Evolutionary conservation across 352 stramenopile species (phyloP).

Genomic region (Globisporangium yorkense): DNA sequence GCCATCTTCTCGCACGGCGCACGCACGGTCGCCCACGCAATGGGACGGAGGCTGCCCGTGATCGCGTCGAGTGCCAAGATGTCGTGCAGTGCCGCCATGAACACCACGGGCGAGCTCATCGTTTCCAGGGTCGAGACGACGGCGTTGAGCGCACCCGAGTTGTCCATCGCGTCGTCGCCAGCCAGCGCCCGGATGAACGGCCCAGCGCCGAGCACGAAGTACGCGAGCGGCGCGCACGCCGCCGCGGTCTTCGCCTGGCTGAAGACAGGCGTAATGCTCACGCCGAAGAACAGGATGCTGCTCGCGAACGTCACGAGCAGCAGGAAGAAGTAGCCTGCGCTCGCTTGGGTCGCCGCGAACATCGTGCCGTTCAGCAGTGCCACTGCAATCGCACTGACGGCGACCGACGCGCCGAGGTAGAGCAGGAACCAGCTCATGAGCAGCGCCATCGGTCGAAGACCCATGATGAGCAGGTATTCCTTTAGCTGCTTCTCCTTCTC

Average conservation of each 20-base stretch:
- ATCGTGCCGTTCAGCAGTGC: slow-evolving; percentile 53
- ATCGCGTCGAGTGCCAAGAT: slow-evolving; percentile 48
- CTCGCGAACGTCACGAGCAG: slow-evolving; percentile 50
- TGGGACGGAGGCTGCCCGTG: slow-evolving; percentile 23
- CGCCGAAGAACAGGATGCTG: slow-evolving; percentile 62
- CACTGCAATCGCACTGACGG: slow-evolving; percentile 44
- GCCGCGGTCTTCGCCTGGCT: slow-evolving; percentile 63
- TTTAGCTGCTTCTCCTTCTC: slow-evolving; percentile 90
- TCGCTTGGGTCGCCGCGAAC: slow-evolving; percentile 42
- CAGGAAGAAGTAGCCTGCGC: slow-evolving; percentile 47
- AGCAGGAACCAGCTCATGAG: slow-evolving; percentile 76
- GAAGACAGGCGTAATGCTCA: slow-evolving; percentile 74
- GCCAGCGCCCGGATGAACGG: slow-evolving; percentile 47
- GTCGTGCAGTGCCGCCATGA: slow-evolving; percentile 52
- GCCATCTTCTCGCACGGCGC: slow-evolving; percentile 59
- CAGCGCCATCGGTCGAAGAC: slow-evolving; percentile 62
- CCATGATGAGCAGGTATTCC: slow-evolving; percentile 89
- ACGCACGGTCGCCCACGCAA: slow-evolving; percentile 43
- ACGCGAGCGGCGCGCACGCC: slow-evolving; percentile 54
- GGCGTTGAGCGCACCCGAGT: slow-evolving; percentile 24
- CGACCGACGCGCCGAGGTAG: slow-evolving; percentile 61
- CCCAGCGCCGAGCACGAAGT: slow-evolving; percentile 47
- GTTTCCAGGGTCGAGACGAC: slow-evolving; percentile 34
- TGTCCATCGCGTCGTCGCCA: slow-evolving; percentile 38
- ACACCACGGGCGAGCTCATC: slow-evolving; percentile 63